These are phyloP conservation scores for Coemansia sp. DNA, from an alignment of 192 early-diverging fungal species.

Conservation along the genomic window DNA sequence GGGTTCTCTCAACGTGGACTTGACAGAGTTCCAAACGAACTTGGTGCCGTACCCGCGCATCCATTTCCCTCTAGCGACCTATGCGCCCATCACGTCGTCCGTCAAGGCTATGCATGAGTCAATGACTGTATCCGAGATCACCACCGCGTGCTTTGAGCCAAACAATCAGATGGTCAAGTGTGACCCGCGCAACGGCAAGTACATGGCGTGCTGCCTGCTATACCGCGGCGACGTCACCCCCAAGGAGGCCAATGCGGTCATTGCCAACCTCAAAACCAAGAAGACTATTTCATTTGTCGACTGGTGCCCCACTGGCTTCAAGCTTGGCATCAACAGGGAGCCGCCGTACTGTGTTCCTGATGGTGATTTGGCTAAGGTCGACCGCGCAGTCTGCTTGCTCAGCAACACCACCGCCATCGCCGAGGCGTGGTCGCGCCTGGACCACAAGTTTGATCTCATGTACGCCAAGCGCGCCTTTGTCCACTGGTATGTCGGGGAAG, in stretches of 20 bases:
- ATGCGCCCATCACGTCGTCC: constrained; percentile 91
- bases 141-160: constrained; percentile 95
- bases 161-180: constrained; percentile 99
- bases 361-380: constrained; percentile 94
- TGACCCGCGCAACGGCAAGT: constrained; percentile 95
- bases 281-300: constrained; percentile 98
- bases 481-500: constrained; percentile 99
- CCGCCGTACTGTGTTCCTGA: constrained; percentile 87
- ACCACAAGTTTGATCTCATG: constrained; percentile 99
- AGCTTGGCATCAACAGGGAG: constrained; percentile 97
- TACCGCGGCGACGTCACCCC: constrained; percentile 99
- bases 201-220: constrained; percentile 98
- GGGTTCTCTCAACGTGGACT: constrained; percentile 97
- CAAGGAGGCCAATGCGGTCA: constrained; percentile 94
- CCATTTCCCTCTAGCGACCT: constrained; percentile 97
- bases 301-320: constrained; percentile 99
- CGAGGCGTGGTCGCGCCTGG: constrained; percentile 98
- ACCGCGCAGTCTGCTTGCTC: constrained; percentile 96
- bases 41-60: constrained; percentile 99
- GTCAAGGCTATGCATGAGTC: constrained; percentile 98
- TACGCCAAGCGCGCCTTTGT: constrained; percentile 99
- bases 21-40: constrained; percentile 99
- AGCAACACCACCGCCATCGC: constrained; percentile 99
- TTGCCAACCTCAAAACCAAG: constrained; percentile 91
- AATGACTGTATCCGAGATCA: constrained; percentile 93